Evolutionary conservation across 2,329 filamentous ascomycete genomes (phyloP).

Genomic region (Paecilomyces sp.): DNA sequence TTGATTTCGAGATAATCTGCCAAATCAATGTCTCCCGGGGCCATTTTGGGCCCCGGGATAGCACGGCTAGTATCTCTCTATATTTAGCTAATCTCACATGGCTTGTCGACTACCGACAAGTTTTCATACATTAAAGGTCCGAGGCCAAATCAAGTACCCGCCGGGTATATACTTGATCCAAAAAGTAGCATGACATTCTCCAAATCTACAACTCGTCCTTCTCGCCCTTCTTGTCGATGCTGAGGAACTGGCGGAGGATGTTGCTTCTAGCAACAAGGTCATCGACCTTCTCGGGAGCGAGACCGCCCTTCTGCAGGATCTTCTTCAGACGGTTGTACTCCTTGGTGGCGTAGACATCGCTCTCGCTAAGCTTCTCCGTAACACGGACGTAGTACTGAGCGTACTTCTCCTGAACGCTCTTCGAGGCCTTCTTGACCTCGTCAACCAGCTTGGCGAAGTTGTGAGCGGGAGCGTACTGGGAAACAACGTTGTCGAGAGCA

Average conservation of each 20-base stretch:
- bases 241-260: slow-evolving; percentile 71
- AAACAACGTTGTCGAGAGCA: slow-evolving; percentile 66
- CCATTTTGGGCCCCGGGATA: not conserved
- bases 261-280: slow-evolving; percentile 82
- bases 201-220: slow-evolving; percentile 64
- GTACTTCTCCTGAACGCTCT: slow-evolving; percentile 67
- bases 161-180: not conserved
- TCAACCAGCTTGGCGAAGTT: slow-evolving; percentile 59
- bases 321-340: slow-evolving; percentile 74
- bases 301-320: slow-evolving; percentile 76
- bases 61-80: not conserved
- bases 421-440: slow-evolving; percentile 66
- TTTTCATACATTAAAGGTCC: not conserved
- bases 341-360: slow-evolving; percentile 73
- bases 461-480: slow-evolving; percentile 58
- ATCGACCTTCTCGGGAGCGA: slow-evolving; percentile 79
- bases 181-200: not conserved
- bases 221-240: slow-evolving; percentile 37
- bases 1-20: not conserved
- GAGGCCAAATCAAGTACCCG: not conserved
- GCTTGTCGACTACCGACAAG: not conserved
- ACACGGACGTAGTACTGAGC: slow-evolving; percentile 92
- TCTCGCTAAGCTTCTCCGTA: slow-evolving; percentile 74
- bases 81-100: not conserved
- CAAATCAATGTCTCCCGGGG: not conserved